phyloP scores from a whole-genome alignment of 805 yeast species.

The Candida railenensis region DNA sequence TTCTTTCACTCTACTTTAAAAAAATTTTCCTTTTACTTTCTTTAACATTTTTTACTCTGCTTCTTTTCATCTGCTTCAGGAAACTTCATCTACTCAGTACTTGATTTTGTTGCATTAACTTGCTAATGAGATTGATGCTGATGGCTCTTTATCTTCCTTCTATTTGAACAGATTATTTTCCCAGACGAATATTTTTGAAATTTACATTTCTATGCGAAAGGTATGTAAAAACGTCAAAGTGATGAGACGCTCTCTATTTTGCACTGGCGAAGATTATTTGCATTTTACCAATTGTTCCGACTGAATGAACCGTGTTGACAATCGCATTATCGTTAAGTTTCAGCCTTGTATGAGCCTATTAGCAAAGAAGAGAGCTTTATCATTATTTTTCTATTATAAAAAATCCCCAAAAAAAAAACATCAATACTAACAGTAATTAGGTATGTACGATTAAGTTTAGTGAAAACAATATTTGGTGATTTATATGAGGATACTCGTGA shows the following conservation, averaged over 20 bases:
- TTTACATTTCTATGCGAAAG: slow-evolving; percentile 16
- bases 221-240: slow-evolving; percentile 16
- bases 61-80: not conserved
- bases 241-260: slow-evolving; percentile 2
- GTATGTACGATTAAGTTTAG: slow-evolving; percentile 14
- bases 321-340: slow-evolving; percentile 50
- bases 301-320: slow-evolving; percentile 51
- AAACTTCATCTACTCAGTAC: not conserved
- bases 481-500: slow-evolving; percentile 44
- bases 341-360: slow-evolving; percentile 51
- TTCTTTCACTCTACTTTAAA: too few species aligned
- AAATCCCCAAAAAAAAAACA: too few species aligned
- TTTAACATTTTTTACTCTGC: not conserved
- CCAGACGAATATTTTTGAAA: not conserved
- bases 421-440: slow-evolving; percentile 18
- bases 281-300: slow-evolving; percentile 52
- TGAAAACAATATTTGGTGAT: slow-evolving; percentile 5
- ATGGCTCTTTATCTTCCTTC: not conserved
- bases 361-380: slow-evolving; percentile 1
- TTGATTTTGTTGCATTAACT: not conserved
- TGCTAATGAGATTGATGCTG: not conserved
- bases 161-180: not conserved
- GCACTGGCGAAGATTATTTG: slow-evolving; percentile 46
- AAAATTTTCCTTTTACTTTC: not conserved
- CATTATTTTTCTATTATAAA: slow-evolving; percentile 7